A percentile compares a stretch with the other conserved stretches of the same genome.
Conservation (phyloP, 768 basidiomycete genomes). For the Termitomyces sp. region DNA sequence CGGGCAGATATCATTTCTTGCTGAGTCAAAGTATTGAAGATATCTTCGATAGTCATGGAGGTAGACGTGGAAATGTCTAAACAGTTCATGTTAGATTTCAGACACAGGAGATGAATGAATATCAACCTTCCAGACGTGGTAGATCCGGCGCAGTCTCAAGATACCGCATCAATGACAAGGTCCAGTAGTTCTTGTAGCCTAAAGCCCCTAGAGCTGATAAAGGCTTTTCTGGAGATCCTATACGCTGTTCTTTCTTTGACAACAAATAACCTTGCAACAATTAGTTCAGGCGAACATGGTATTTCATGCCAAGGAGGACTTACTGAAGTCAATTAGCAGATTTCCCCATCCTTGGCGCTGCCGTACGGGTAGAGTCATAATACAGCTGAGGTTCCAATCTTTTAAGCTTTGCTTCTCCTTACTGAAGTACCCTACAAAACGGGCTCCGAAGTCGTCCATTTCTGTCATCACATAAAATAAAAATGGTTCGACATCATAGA, state of each 20-base stretch:
- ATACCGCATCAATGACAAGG: conserved; percentile 78
- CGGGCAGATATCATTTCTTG: conserved; percentile 69
- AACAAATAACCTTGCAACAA: conserved; percentile 76
- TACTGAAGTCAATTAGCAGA: conserved; percentile 96
- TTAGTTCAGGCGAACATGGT: background rate
- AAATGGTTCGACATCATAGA: conserved; percentile 99
- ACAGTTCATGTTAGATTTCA: background rate
- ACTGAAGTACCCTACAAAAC: conserved; percentile 97
- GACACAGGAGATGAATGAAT: background rate
- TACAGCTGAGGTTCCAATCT: conserved; percentile 97
- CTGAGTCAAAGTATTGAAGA: conserved; percentile 66
- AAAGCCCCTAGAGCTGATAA: conserved; percentile 88
- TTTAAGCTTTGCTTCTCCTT: conserved; percentile 97
- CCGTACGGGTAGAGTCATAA: conserved; percentile 95
- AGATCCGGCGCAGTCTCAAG: conserved; percentile 51
- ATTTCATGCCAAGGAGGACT: conserved; percentile 25
- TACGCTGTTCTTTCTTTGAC: conserved; percentile 88
- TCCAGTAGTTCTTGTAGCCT: conserved; percentile 97
- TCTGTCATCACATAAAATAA: conserved; percentile 98
- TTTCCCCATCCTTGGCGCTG: conserved; percentile 97
- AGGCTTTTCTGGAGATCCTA: conserved; percentile 95
- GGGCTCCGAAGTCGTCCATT: conserved; percentile 81
- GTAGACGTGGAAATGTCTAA: conserved; percentile 82
- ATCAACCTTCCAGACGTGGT: conserved; percentile 71
- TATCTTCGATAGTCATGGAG: conserved; percentile 88